These are phyloP conservation scores for Fusarium continuum DNA, from an alignment of 2,329 filamentous ascomycete species.

Conservation along the genomic window DNA sequence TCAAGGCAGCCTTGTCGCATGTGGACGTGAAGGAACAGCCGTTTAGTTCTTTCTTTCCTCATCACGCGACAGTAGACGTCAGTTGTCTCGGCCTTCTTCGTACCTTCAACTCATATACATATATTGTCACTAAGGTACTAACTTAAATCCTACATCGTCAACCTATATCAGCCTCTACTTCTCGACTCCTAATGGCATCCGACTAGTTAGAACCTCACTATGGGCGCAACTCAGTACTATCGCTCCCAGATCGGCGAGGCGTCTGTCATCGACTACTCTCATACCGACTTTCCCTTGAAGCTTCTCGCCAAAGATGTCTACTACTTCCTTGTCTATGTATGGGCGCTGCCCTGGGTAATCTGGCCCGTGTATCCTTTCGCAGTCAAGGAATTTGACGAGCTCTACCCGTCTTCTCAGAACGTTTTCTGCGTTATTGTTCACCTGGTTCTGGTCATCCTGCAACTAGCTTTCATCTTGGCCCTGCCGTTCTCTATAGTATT, in stretches of 20 bases:
- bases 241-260: conserved; percentile 66
- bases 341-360: conserved; percentile 69
- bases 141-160: background rate
- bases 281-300: conserved; percentile 64
- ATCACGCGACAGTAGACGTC: conserved; percentile 4
- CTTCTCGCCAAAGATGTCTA: conserved; percentile 63
- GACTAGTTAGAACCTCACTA: conserved; percentile 27
- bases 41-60: background rate
- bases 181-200: background rate
- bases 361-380: conserved; percentile 63
- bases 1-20: conserved; percentile 10
- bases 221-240: conserved; percentile 60
- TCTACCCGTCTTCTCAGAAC: conserved; percentile 67
- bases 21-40: background rate
- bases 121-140: background rate
- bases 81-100: background rate
- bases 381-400: conserved; percentile 68
- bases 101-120: conserved; percentile 3
- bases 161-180: background rate
- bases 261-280: conserved; percentile 67
- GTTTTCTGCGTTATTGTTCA: conserved; percentile 67
- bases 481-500: conserved; percentile 61
- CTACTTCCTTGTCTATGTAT: conserved; percentile 63
- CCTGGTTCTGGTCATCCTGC: conserved; percentile 64
- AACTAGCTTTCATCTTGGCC: conserved; percentile 67